phyloP scores from a whole-genome alignment of 2,329 filamentous ascomycete genomes.

The Arthrobotrys pseudoclavata region DNA sequence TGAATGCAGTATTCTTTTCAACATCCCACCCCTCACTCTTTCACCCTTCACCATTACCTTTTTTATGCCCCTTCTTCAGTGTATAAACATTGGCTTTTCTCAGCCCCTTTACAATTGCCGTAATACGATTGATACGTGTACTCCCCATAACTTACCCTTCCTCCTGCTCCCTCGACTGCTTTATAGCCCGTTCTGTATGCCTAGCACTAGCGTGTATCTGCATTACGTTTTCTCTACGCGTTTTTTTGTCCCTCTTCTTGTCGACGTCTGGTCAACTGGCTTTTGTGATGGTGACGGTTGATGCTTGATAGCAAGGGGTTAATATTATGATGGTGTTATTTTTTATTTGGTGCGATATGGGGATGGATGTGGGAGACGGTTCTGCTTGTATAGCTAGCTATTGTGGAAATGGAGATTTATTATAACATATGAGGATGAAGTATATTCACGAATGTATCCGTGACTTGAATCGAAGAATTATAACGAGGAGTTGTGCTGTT shows the following conservation, averaged over 20 bases:
- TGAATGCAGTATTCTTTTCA: neutral
- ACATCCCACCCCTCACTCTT: neutral
- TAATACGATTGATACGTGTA: constrained; percentile 19
- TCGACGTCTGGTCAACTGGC: neutral
- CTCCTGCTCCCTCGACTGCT: neutral
- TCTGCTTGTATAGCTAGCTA: too few relatives aligned
- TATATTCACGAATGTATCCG: too few relatives aligned
- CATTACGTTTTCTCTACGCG: neutral
- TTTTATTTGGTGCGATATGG: neutral
- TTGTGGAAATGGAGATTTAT: too few relatives aligned
- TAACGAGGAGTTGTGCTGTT: too few relatives aligned
- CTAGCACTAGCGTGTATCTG: constrained; percentile 7
- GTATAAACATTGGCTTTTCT: constrained; percentile 3
- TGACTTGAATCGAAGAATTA: too few relatives aligned
- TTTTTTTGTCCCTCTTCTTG: neutral
- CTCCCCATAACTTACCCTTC: neutral
- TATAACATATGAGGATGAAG: too few relatives aligned
- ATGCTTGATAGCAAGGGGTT: neutral
- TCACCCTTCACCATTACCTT: too few relatives aligned
- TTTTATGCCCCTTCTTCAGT: neutral
- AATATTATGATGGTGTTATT: neutral
- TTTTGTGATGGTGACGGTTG: neutral
- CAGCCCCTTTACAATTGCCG: neutral
- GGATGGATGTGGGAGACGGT: too few relatives aligned
- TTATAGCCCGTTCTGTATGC: neutral